These are phyloP conservation scores for Zygoascus ofunaensis DNA, from an alignment of 805 yeast genomes.

Conservation along the genomic window DNA sequence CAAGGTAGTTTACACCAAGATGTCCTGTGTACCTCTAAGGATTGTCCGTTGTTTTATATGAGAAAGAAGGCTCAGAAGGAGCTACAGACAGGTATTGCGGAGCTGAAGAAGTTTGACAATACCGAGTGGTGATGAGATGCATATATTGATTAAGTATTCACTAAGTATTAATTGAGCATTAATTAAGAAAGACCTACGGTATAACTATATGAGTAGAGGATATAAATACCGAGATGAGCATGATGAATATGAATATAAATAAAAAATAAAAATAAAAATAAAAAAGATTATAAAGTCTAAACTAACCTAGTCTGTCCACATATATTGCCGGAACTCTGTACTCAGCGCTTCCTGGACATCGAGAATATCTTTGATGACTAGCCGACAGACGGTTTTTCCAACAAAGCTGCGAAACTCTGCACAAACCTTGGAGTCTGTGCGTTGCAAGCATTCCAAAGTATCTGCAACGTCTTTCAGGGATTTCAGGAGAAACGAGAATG, in stretches of 20 bases:
- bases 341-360: neutral
- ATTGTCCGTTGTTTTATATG: slow-evolving; percentile 97
- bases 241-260: too few species aligned
- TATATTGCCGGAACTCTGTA: too few species aligned
- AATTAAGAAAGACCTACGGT: too few species aligned
- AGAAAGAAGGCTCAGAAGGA: slow-evolving; percentile 80
- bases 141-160: neutral
- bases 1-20: slow-evolving; percentile 95
- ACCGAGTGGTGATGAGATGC: slow-evolving; percentile 23
- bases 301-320: too few species aligned
- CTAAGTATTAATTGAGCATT: too few species aligned
- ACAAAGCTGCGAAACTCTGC: slow-evolving; percentile 10
- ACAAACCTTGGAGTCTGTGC: too few species aligned
- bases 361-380: slow-evolving; percentile 10
- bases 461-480: too few species aligned
- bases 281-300: neutral
- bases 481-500: too few species aligned
- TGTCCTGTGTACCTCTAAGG: slow-evolving; percentile 88
- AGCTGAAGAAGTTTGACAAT: slow-evolving; percentile 57
- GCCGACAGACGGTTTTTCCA: slow-evolving; percentile 11
- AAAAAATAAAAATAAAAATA: neutral
- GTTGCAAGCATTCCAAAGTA: too few species aligned
- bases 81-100: slow-evolving; percentile 45
- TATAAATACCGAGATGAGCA: too few species aligned
- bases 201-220: too few species aligned